Evolutionary conservation across 1,284 basidiomycete genomes (phyloP), one percentile per base, ranked within the genome.

Genomic region (Anthracocystis setariae): DNA sequence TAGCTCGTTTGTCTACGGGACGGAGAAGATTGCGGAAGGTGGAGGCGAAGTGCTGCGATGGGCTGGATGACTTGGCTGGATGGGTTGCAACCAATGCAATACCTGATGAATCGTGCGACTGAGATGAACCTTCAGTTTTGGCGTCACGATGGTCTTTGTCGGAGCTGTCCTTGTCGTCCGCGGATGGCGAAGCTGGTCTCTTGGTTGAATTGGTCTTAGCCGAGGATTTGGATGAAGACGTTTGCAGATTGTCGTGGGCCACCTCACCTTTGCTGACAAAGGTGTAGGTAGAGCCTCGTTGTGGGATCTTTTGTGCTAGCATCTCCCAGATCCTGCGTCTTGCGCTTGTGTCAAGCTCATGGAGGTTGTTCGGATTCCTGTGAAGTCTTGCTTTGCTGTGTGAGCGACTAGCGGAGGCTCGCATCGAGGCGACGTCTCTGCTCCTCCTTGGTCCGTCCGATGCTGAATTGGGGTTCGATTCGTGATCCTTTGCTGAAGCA

Each of bases 181-280:
- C 18, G 3, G 46, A 39, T 5, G 48, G 48, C 25, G 57, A 56
- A 0, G 47, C 47, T 1, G 43, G 50, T 18, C 44, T 48, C 43
- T 62, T 68, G 8, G 24, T 32, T 24, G 44, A 20, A 18, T 23
- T 32, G 42, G 40, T 49, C 27, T 52, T 57, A 40, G 33, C 40
- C 27, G 23, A 32, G 33, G 46, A 32, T 35, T 68, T 68, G 23
- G 64, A 61, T 1, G 56, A 20, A 12, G 59, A 58, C 4, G 55
- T 54, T 33, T 62, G 59, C 12, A 62, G 50, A 23, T 62, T 62
- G 56, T 72, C 69, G 15, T 66, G 69, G 5, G 63, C 69, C 2
- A 72, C 63, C 33, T 72, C 69, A 15, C 69, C 69, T 35, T 72
- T 66, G 49, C 63, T 72, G 49, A 72, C 63, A 18, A 72, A 72